phyloP scores from a whole-genome alignment of 192 early-diverging fungal species.

The Glomus cerebriforme region DNA sequence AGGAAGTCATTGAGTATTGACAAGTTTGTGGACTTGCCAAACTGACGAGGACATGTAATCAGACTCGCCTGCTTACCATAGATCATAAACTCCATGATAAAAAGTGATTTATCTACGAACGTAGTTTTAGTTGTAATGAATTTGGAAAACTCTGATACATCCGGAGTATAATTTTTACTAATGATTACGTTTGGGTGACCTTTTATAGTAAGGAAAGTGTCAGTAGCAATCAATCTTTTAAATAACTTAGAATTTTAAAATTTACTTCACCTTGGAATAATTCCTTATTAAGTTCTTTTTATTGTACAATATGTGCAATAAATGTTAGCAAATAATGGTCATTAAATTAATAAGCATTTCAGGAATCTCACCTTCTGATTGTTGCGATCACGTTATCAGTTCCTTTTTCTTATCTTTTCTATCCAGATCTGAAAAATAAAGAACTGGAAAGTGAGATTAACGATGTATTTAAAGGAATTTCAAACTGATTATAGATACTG shows the following conservation, averaged over 20 bases:
- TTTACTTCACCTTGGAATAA: conserved; percentile 16
- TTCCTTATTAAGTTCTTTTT: conserved; percentile 6
- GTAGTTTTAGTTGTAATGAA: background rate
- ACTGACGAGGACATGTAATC: conserved; percentile 25
- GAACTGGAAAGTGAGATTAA: conserved; percentile 7
- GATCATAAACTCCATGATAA: conserved; percentile 16
- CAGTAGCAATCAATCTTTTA: conserved; percentile 5
- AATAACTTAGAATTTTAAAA: conserved; percentile 16
- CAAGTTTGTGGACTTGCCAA: conserved; percentile 26
- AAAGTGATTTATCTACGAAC: conserved; percentile 31
- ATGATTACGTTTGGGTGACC: conserved; percentile 1
- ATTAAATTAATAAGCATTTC: conserved; percentile 24
- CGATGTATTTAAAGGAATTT: conserved; percentile 10
- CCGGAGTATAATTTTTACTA: background rate
- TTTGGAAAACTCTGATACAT: background rate
- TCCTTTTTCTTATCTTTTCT: background rate
- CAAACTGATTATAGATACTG: background rate
- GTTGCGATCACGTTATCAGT: background rate
- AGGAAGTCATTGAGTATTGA: conserved; percentile 24
- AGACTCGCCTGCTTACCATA: background rate
- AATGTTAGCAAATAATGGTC: conserved; percentile 21
- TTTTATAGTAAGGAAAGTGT: conserved; percentile 1
- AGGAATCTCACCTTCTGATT: background rate
- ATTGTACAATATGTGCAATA: background rate
- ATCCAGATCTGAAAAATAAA: conserved; percentile 6